Evolutionary conservation across 2,329 filamentous ascomycete genomes (phyloP).

Genomic region (Phialophora macrospora): DNA sequence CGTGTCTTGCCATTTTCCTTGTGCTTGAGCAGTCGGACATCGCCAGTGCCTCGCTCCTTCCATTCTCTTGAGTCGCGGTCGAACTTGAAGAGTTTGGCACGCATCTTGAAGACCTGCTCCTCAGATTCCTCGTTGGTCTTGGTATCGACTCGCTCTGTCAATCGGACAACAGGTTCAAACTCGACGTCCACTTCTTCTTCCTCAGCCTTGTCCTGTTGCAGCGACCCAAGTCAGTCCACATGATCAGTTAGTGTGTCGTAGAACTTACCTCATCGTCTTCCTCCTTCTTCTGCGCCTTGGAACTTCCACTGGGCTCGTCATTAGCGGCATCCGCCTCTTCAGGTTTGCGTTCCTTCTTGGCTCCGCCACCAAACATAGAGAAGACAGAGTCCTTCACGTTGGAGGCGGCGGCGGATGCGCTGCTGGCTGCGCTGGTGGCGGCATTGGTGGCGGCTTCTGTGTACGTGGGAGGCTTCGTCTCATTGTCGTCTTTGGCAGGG

Average conservation of each 20-base stretch:
- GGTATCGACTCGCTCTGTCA: slow-evolving; percentile 94
- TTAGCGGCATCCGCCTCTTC: slow-evolving; percentile 77
- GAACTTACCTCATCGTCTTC: slow-evolving; percentile 57
- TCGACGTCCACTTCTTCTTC: slow-evolving; percentile 90
- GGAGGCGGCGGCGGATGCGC: slow-evolving; percentile 37
- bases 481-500: slow-evolving; percentile 26
- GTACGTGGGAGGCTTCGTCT: slow-evolving; percentile 28
- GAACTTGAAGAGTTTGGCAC: slow-evolving; percentile 99
- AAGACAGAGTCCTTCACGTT: slow-evolving; percentile 67
- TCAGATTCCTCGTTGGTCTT: slow-evolving; percentile 99
- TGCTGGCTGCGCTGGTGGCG: slow-evolving; percentile 34
- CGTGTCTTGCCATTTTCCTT: slow-evolving; percentile 98
- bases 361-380: slow-evolving; percentile 98
- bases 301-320: slow-evolving; percentile 85
- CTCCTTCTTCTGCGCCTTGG: slow-evolving; percentile 74
- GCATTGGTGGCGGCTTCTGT: slow-evolving; percentile 36
- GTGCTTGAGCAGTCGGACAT: slow-evolving; percentile 96
- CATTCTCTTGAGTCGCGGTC: slow-evolving; percentile 89
- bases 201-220: slow-evolving; percentile 61
- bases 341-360: slow-evolving; percentile 94
- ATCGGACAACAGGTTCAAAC: slow-evolving; percentile 93
- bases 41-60: slow-evolving; percentile 98
- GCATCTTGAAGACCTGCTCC: slow-evolving; percentile 99
- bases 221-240: slow-evolving; percentile 20
- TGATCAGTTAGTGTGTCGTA: neutral